Percentiles rank a stretch among this genome's conserved stretches.
These are phyloP conservation scores for Oryza meyeriana DNA, from an alignment of 176 grass and related monocot genomes.

Conservation along the genomic window DNA sequence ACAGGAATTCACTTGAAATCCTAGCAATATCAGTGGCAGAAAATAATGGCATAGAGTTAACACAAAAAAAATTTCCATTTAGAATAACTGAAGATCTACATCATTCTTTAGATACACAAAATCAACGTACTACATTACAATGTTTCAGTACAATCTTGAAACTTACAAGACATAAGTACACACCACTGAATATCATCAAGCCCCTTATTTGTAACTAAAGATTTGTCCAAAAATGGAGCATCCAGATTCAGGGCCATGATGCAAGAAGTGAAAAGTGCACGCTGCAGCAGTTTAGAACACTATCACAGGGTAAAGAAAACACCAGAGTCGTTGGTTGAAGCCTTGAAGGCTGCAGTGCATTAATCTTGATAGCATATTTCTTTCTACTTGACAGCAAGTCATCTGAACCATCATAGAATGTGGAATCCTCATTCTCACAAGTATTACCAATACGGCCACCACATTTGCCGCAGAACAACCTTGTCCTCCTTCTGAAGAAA, in stretches of 20 bases:
- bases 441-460: constrained; percentile 41
- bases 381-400: constrained; percentile 12
- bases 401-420: constrained; percentile 21
- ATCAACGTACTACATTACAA: neutral
- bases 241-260: neutral
- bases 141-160: neutral
- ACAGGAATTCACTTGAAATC: neutral
- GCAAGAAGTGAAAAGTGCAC: neutral
- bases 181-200: neutral
- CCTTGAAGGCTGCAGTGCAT: constrained; percentile 47
- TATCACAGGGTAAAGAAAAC: constrained; percentile 24
- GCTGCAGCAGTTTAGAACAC: neutral
- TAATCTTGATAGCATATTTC: constrained; percentile 72
- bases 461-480: constrained; percentile 64
- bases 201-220: neutral
- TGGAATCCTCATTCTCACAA: constrained; percentile 42
- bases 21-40: neutral
- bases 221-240: neutral
- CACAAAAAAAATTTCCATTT: neutral
- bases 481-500: constrained; percentile 44
- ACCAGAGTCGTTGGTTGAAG: constrained; percentile 33
- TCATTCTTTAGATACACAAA: neutral
- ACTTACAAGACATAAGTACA: neutral
- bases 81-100: neutral
- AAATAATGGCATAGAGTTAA: neutral